Conservation (phyloP, 805 yeast genomes). For the Wickerhamiella spandovensis region DNA sequence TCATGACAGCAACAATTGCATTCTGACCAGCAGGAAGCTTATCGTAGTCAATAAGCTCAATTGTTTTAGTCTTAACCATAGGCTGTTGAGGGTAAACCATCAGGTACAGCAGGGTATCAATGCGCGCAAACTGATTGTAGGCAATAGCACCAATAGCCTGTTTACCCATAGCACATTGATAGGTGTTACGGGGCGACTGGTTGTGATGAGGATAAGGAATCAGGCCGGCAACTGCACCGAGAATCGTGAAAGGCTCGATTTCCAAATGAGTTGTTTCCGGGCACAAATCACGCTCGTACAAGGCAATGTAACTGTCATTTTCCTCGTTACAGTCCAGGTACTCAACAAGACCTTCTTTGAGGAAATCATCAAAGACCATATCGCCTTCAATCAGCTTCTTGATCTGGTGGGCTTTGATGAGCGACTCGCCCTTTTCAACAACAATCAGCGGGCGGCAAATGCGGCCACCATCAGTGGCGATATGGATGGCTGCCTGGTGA, state of each 20-base stretch:
- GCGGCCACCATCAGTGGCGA: slow-evolving; percentile 98
- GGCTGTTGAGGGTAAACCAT: slow-evolving; percentile 99
- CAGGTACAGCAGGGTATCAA: slow-evolving; percentile 81
- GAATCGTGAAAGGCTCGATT: slow-evolving; percentile 85
- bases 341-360: slow-evolving; percentile 77
- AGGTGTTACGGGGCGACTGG: slow-evolving; percentile 85
- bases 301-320: slow-evolving; percentile 83
- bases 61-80: slow-evolving; percentile 95
- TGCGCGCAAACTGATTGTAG: slow-evolving; percentile 89
- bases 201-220: slow-evolving; percentile 89
- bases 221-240: slow-evolving; percentile 87
- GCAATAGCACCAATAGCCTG: slow-evolving; percentile 99
- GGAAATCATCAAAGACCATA: slow-evolving; percentile 83
- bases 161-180: slow-evolving; percentile 95
- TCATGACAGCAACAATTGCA: slow-evolving; percentile 98
- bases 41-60: slow-evolving; percentile 89
- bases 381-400: slow-evolving; percentile 47
- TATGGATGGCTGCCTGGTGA: slow-evolving; percentile 87
- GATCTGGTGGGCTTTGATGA: slow-evolving; percentile 62
- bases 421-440: slow-evolving; percentile 57
- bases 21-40: slow-evolving; percentile 97
- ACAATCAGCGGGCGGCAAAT: slow-evolving; percentile 94
- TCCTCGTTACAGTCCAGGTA: slow-evolving; percentile 96
- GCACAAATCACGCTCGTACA: slow-evolving; percentile 58
- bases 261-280: slow-evolving; percentile 72